phyloP scores from a whole-genome alignment of 2,329 filamentous ascomycete species.

The Colletotrichum horii region DNA sequence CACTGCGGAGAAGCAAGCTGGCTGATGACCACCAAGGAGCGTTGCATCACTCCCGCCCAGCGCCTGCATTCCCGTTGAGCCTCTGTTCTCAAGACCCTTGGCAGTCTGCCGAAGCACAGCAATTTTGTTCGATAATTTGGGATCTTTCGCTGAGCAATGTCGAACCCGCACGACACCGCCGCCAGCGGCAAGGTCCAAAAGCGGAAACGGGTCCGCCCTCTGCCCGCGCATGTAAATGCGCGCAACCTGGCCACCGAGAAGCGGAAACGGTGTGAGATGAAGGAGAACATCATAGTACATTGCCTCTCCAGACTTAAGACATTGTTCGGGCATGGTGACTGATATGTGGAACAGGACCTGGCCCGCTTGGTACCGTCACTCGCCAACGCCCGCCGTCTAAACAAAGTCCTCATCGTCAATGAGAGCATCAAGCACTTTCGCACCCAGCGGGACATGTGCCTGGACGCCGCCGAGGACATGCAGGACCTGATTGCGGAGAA shows the following conservation, averaged over 20 bases:
- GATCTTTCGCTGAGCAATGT: background rate
- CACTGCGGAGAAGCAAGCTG: background rate
- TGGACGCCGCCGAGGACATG: background rate
- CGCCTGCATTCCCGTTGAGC: background rate
- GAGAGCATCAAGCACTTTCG: background rate
- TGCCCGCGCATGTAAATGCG: background rate
- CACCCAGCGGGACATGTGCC: background rate
- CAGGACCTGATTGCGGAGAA: background rate
- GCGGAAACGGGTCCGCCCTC: background rate
- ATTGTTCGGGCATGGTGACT: background rate
- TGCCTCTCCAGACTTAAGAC: rapidly evolving
- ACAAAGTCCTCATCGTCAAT: background rate
- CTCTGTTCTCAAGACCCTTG: background rate
- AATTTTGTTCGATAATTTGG: background rate
- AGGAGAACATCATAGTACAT: background rate
- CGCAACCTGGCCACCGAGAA: background rate
- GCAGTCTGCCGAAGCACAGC: background rate
- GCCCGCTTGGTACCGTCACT: background rate
- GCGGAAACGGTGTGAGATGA: background rate
- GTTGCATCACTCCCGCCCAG: background rate
- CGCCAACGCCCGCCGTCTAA: background rate
- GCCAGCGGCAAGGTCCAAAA: background rate
- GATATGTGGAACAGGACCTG: background rate
- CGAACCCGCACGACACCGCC: background rate
- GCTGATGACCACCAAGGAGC: background rate